phyloP scores from a whole-genome alignment of 768 basidiomycete genomes.

The Mycena galericulata region DNA sequence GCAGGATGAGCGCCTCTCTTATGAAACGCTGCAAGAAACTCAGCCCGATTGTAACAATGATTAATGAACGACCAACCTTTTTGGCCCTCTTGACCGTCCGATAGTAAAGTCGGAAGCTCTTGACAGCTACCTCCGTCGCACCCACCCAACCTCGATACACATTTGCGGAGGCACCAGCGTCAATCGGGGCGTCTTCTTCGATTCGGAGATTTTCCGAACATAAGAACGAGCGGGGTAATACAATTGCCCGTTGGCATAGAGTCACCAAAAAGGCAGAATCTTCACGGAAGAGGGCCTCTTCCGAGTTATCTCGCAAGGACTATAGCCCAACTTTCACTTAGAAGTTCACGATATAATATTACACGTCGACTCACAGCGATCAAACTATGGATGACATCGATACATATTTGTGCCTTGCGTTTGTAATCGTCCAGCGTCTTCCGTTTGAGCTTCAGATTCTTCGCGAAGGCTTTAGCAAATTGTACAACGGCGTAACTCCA shows the following conservation, averaged over 20 bases:
- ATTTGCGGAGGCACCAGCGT: conserved; percentile 32
- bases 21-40: conserved; percentile 29
- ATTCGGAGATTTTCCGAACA: background rate
- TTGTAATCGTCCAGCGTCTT: background rate
- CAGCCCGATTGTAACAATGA: background rate
- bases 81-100: background rate
- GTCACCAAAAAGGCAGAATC: conserved; percentile 4
- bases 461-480: background rate
- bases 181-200: background rate
- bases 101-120: conserved; percentile 31
- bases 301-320: conserved; percentile 9
- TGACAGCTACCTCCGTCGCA: conserved; percentile 31
- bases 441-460: background rate
- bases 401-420: conserved; percentile 7
- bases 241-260: conserved; percentile 2
- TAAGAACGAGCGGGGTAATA: background rate
- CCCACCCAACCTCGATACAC: conserved; percentile 34
- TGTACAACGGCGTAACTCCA: background rate
- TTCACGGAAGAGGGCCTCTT: background rate
- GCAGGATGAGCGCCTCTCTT: conserved; percentile 37
- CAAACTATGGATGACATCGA: conserved; percentile 7
- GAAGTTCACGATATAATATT: too few relatives aligned
- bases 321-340: background rate
- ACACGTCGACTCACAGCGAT: background rate
- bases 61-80: background rate